Conservation (phyloP, 2,329 filamentous ascomycete species). For the Pestalotiopsis sp. region DNA sequence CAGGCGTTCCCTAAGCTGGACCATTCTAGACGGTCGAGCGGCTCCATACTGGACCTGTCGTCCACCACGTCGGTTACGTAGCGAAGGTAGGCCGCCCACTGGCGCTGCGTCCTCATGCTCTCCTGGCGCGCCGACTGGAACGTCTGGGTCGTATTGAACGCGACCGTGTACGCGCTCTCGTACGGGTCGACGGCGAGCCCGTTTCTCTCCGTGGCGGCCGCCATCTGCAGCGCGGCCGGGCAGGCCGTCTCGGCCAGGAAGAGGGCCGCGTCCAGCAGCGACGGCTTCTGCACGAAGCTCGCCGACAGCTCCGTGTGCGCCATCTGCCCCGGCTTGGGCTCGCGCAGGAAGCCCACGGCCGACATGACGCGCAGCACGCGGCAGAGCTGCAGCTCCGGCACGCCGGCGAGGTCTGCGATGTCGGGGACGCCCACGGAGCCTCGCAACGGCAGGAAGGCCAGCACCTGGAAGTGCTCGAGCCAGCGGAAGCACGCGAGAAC, state of each 20-base stretch:
- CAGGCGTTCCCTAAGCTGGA: background rate
- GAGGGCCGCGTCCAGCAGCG: slow-evolving; percentile 38
- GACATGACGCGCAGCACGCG: slow-evolving; percentile 37
- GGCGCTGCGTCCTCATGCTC: background rate
- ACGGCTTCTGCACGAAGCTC: slow-evolving; percentile 35
- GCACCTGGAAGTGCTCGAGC: slow-evolving; percentile 46
- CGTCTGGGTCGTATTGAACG: background rate
- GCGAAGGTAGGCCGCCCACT: slow-evolving; percentile 4
- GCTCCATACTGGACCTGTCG: background rate
- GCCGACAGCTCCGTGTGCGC: slow-evolving; percentile 41
- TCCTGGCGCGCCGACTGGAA: slow-evolving; percentile 15
- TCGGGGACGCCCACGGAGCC: slow-evolving; percentile 39
- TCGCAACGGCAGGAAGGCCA: slow-evolving; percentile 44
- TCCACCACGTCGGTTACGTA: slow-evolving; percentile 11
- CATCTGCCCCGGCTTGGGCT: slow-evolving; percentile 33
- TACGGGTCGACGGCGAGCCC: background rate
- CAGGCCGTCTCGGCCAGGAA: slow-evolving; percentile 39
- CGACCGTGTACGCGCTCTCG: slow-evolving; percentile 1
- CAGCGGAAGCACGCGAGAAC: slow-evolving; percentile 39
- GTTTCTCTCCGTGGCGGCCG: slow-evolving; percentile 22
- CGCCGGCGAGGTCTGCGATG: slow-evolving; percentile 41
- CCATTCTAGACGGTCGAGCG: slow-evolving; percentile 4
- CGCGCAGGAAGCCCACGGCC: slow-evolving; percentile 37
- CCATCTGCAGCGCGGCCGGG: slow-evolving; percentile 38
- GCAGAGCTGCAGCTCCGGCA: slow-evolving; percentile 38